These are phyloP conservation scores for Sungouiella thailandica DNA, from an alignment of 805 yeast genomes.

Conservation along the genomic window DNA sequence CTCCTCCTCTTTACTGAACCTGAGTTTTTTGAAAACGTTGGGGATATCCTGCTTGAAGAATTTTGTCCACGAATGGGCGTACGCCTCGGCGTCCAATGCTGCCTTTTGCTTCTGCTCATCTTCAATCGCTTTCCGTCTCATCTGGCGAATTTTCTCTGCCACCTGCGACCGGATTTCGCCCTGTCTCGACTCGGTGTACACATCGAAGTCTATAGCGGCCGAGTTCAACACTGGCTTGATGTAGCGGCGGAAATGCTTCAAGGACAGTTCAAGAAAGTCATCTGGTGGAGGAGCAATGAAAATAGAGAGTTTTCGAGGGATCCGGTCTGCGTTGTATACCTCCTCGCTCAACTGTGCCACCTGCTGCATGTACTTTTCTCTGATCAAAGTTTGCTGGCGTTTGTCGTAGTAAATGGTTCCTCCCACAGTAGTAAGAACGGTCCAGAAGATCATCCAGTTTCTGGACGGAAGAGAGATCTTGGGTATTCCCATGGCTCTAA, in stretches of 20 bases:
- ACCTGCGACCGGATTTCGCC: constrained; percentile 82
- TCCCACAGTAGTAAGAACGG: constrained; percentile 55
- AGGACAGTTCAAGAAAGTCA: constrained; percentile 72
- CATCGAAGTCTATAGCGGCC: constrained; percentile 78
- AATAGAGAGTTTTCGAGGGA: constrained; percentile 73
- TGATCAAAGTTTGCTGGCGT: constrained; percentile 58
- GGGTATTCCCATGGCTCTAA: constrained; percentile 80
- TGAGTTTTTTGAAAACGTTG: constrained; percentile 10
- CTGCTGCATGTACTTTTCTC: constrained; percentile 58
- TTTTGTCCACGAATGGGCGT: constrained; percentile 25
- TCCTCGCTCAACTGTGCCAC: constrained; percentile 52
- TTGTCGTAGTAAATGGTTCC: constrained; percentile 84
- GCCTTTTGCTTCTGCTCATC: constrained; percentile 5
- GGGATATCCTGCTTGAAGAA: constrained; percentile 19
- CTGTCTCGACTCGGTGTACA: constrained; percentile 74
- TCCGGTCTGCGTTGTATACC: constrained; percentile 38
- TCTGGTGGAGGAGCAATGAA: constrained; percentile 97
- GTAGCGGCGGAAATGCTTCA: constrained; percentile 69
- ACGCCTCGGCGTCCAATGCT: constrained; percentile 5
- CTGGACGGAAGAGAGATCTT: constrained; percentile 76
- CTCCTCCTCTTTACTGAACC: constrained; percentile 18
- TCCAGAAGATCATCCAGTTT: constrained; percentile 90
- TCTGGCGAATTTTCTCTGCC: constrained; percentile 72
- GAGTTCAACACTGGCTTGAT: constrained; percentile 83
- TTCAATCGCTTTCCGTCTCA: constrained; percentile 43